These are phyloP conservation scores for Trypanosoma theileri DNA, from an alignment of 208 protist species.

Conservation along the genomic window DNA sequence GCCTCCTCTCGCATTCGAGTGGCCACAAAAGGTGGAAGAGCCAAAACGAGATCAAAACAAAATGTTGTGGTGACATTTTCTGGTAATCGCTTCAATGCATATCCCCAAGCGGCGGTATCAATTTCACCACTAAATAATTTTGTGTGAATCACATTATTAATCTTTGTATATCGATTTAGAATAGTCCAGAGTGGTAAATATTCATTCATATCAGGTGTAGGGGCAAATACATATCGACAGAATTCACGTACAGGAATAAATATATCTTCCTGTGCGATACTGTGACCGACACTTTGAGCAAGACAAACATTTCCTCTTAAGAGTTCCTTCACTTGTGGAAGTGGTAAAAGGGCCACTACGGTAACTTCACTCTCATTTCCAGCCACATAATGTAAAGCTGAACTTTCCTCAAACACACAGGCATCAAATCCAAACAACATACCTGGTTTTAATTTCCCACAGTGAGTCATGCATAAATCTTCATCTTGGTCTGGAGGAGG, in stretches of 20 bases:
- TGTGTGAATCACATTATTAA: constrained; percentile 88
- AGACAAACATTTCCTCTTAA: constrained; percentile 57
- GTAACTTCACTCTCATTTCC: constrained; percentile 50
- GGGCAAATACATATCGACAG: constrained; percentile 79
- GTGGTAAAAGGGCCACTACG: constrained; percentile 64
- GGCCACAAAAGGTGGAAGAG: constrained; percentile 78
- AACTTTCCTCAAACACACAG: constrained; percentile 59
- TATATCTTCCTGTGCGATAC: constrained; percentile 65
- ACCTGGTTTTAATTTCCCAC: constrained; percentile 50
- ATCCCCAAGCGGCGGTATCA: constrained; percentile 86
- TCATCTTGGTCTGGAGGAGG: constrained; percentile 15
- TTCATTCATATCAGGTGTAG: constrained; percentile 63
- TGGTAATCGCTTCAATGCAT: constrained; percentile 77
- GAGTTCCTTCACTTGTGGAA: constrained; percentile 34
- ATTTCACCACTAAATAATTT: constrained; percentile 71
- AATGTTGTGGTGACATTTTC: constrained; percentile 83
- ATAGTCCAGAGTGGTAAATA: constrained; percentile 83
- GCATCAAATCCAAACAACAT: constrained; percentile 74
- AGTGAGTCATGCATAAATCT: constrained; percentile 41
- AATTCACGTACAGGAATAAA: constrained; percentile 78
- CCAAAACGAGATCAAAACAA: constrained; percentile 79
- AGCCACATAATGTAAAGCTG: constrained; percentile 55
- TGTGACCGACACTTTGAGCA: constrained; percentile 60
- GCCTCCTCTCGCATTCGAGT: constrained; percentile 74
- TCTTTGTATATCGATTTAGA: constrained; percentile 73